phyloP scores from a whole-genome alignment of 148 eudicot genomes.

The Rheum nobile region DNA sequence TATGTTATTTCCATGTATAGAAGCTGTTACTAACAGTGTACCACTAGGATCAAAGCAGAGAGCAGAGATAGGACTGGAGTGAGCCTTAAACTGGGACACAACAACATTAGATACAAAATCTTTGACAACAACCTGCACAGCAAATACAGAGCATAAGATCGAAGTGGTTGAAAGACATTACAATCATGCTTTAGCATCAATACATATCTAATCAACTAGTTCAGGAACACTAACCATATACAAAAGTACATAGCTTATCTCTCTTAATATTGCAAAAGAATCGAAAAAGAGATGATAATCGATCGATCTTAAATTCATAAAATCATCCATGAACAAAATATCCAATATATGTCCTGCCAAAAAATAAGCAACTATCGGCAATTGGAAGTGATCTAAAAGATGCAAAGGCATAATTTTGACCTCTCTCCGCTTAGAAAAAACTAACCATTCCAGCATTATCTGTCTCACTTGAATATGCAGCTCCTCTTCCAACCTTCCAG shows the following conservation, averaged over 20 bases:
- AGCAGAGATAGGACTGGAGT: conserved; percentile 34
- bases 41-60: conserved; percentile 42
- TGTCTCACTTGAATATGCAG: conserved; percentile 16
- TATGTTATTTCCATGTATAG: conserved; percentile 32
- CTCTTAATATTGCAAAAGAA: neutral
- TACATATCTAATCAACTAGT: neutral
- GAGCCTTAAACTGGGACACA: conserved; percentile 37
- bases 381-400: neutral
- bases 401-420: neutral
- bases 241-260: neutral
- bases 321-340: neutral
- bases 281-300: neutral
- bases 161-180: neutral
- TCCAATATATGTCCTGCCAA: no score
- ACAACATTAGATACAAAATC: conserved; percentile 27
- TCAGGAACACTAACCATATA: neutral
- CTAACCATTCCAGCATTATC: conserved; percentile 43
- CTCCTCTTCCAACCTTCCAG: conserved; percentile 21
- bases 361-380: neutral
- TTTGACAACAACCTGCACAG: conserved; percentile 28
- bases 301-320: neutral
- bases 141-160: neutral
- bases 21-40: conserved; percentile 37
- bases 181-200: conserved; percentile 4
- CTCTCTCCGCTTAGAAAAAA: neutral